Percentiles rank a stretch among this genome's conserved stretches.
phyloP scores from a whole-genome alignment of 345 rosid genomes.

The Brassica napus region Da-Ae NC_063436.1:28269001-28269500 shows the following conservation, averaged over 20 bases:
- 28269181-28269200: neutral
- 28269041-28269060: too few relatives aligned
- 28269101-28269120: neutral
- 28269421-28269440: slow-evolving; percentile 10
- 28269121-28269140: neutral
- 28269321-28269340: neutral
- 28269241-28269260: neutral
- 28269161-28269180: neutral
- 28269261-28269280: neutral
- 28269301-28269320: neutral
- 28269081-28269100: too few relatives aligned
- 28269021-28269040: too few relatives aligned
- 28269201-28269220: neutral
- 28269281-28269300: neutral
- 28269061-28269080: too few relatives aligned
- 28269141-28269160: too few relatives aligned
- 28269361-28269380: neutral
- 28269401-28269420: slow-evolving; percentile 12
- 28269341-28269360: neutral
- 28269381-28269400: neutral
- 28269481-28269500: neutral
- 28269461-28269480: slow-evolving; percentile 30
- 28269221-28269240: neutral
- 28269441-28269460: slow-evolving; percentile 12
- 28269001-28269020: too few relatives aligned